Conservation (phyloP, 441 rosid genomes). For the Populus tomentosa region DNA sequence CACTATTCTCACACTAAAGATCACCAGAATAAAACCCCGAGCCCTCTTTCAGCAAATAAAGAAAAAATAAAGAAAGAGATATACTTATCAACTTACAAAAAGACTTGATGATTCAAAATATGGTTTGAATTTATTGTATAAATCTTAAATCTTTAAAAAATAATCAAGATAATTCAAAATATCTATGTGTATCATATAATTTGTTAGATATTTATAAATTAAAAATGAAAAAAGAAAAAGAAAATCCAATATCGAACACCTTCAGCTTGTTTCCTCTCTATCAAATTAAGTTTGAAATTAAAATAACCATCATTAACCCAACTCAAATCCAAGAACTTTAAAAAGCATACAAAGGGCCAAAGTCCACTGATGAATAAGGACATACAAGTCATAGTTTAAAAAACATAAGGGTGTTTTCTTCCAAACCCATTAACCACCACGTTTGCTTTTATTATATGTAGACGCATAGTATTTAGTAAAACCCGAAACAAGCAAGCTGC, state of each 20-base stretch:
- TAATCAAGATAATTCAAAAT: not conserved
- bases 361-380: constrained; percentile 12
- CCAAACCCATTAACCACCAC: constrained; percentile 18
- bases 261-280: constrained; percentile 27
- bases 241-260: constrained; percentile 5
- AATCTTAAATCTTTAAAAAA: no score
- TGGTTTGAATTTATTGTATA: no score
- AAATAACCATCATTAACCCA: constrained; percentile 31
- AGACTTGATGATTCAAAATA: no score
- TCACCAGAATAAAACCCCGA: constrained; percentile 7
- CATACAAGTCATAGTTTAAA: constrained; percentile 22
- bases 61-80: not conserved
- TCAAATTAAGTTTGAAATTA: constrained; percentile 31
- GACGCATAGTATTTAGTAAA: not conserved
- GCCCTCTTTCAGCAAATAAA: constrained; percentile 2
- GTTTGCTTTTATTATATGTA: constrained; percentile 30
- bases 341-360: not conserved
- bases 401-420: constrained; percentile 6
- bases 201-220: not conserved
- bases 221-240: constrained; percentile 3
- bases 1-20: constrained; percentile 15
- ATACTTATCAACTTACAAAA: not conserved
- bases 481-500: constrained; percentile 14
- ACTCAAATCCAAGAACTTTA: constrained; percentile 13
- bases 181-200: not conserved